Base-by-base conservation (phyloP, 2,329 filamentous ascomycete species). In the Fusarium sp. region DNA sequence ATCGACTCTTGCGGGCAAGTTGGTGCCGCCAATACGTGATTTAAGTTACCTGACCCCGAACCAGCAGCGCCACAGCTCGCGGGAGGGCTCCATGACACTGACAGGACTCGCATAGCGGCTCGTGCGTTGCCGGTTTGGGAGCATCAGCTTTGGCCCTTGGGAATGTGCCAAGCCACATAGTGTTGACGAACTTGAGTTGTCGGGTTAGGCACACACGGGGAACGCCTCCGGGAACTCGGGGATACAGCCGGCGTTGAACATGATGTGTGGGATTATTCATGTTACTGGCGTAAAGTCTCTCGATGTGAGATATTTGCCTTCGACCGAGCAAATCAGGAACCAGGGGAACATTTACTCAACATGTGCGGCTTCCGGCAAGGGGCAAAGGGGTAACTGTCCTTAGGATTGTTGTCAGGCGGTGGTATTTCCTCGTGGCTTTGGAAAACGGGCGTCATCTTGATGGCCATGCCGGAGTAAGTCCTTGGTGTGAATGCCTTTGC, bases 121-220 rank as follows among this genome's bases (percentile, higher is more conserved):
- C 52, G 71, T 73, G 61, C 63, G 45, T 52, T 61, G 34, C 58
- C 42, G 64, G 54, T 64, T 66, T 67, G 35, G 57, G 54, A 52
- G 52, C 50, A 27, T 62, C 59, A 38, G 52, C 61, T 62, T 65
- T 29, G 56, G 47, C 37, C 27, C 59, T 59, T 22, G 63, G 73
- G 75, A 75, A 77, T 77, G 75, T 71, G 67, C 60, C 64, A 76
- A 75, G 71, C 56, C 22, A 50, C 64, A 57, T 54, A 27, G 66
- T 56, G 64, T 29, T 58, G 45, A 52, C 34, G 11, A 45, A 45
- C 38, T 35, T n/a, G 45, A 50, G 47, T 52, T 27, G 24, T 62
- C 56, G n/a, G 29, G 20, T 50, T 59, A 65, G 57, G 45, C 24
- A 37, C 37, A n/a, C 20, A 65, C 57, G 40, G 63, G 65, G 40